Evolutionary conservation across 2,329 filamentous ascomycete species (phyloP).

Genomic region (Alternaria arborescens): DNA sequence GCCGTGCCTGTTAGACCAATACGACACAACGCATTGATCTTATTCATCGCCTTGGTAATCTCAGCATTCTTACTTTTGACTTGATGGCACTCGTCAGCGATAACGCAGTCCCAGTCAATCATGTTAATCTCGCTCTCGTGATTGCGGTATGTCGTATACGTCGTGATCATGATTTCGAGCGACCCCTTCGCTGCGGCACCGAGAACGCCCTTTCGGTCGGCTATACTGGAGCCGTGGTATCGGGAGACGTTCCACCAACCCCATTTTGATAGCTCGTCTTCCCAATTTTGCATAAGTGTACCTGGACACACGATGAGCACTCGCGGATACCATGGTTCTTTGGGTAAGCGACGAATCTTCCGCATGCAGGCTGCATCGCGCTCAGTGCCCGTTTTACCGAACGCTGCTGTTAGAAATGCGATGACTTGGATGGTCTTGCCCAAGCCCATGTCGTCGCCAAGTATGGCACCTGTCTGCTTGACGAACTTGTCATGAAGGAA

Average conservation of each 20-base stretch:
- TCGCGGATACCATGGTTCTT: conserved; percentile 78
- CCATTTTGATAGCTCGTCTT: conserved; percentile 84
- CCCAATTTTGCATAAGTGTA: conserved; percentile 90
- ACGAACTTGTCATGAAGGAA: conserved; percentile 92
- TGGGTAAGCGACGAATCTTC: conserved; percentile 72
- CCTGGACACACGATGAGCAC: conserved; percentile 89
- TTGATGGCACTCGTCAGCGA: conserved; percentile 92
- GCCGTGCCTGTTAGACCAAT: conserved; percentile 95
- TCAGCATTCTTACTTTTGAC: conserved; percentile 83
- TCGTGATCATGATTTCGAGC: conserved; percentile 91
- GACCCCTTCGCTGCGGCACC: conserved; percentile 77
- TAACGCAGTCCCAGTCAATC: conserved; percentile 89
- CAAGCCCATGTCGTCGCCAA: conserved; percentile 97
- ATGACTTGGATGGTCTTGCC: conserved; percentile 98
- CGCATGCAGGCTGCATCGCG: conserved; percentile 87
- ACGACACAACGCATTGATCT: conserved; percentile 88
- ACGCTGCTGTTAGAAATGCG: conserved; percentile 87
- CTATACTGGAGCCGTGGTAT: conserved; percentile 72
- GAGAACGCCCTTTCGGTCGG: conserved; percentile 72
- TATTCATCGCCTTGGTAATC: conserved; percentile 85
- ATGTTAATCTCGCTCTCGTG: conserved; percentile 81
- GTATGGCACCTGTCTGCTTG: conserved; percentile 86
- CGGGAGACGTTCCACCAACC: conserved; percentile 92
- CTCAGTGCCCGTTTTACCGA: conserved; percentile 92
- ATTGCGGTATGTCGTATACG: conserved; percentile 85